Conservation (phyloP, 1,284 basidiomycete species). For the Grifola frondosa region DNA sequence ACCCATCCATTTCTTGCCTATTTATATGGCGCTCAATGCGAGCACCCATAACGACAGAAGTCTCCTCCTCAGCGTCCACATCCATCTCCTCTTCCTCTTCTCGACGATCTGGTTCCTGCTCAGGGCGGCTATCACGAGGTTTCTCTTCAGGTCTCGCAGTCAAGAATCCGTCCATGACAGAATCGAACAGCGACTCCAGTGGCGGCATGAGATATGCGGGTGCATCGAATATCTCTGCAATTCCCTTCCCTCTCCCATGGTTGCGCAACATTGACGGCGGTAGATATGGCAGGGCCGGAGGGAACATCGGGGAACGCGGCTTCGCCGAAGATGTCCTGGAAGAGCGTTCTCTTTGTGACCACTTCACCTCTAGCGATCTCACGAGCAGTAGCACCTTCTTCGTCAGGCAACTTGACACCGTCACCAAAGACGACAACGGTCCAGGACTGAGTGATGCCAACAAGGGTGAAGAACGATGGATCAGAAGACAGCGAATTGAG, state of each 20-base stretch:
- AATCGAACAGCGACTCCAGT: slow-evolving; percentile 71
- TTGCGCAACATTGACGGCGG: slow-evolving; percentile 22
- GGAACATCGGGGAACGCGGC: slow-evolving; percentile 50
- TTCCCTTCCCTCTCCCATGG: slow-evolving; percentile 42
- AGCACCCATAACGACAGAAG: slow-evolving; percentile 23
- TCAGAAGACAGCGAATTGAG: slow-evolving; percentile 28
- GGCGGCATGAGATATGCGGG: slow-evolving; percentile 84
- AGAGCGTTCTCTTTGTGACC: slow-evolving; percentile 55
- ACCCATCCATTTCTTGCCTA: slow-evolving; percentile 45
- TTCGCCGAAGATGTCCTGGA: slow-evolving; percentile 84
- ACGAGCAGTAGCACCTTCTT: slow-evolving; percentile 43
- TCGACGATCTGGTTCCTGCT: slow-evolving; percentile 25
- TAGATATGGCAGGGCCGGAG: slow-evolving; percentile 17
- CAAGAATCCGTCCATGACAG: slow-evolving; percentile 70
- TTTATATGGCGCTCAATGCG: slow-evolving; percentile 40
- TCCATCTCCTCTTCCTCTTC: slow-evolving; percentile 43
- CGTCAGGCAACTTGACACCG: slow-evolving; percentile 39
- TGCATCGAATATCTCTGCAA: slow-evolving; percentile 60
- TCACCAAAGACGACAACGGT: slow-evolving; percentile 66
- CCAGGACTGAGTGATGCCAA: slow-evolving; percentile 68
- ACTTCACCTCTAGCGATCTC: slow-evolving; percentile 39
- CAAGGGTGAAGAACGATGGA: slow-evolving; percentile 48
- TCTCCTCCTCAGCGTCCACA: slow-evolving; percentile 36
- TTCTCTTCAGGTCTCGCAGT: slow-evolving; percentile 30
- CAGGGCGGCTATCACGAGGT: slow-evolving; percentile 12